Base-by-base conservation (phyloP, 306 rosid species). In the Prinsepia uniflora region DNA sequence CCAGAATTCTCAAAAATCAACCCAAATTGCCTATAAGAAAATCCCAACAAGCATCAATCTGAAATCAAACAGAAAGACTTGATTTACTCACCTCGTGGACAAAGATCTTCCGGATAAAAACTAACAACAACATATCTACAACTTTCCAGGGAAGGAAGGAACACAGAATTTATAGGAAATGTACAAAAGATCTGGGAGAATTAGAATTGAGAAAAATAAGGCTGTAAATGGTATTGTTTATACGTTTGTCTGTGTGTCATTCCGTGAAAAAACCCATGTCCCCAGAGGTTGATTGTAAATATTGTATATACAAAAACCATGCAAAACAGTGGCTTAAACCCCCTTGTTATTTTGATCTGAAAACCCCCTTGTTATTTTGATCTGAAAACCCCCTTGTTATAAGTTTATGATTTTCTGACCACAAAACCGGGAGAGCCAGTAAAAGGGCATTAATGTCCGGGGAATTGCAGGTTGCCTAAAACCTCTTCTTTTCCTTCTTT, bases 311-410 rank as follows among this genome's bases (percentile, higher is more conserved):
- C 79, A 76, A 82, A 83, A 67, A 59, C 43, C 54, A 50, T 47
- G 88, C 84, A 82, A 52, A 81, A 88, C 89, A 83, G 81, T 80
- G 75, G 74, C 90, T 80, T 87, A 86, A 59, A 91, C 80, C 90
- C 92, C 92, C 80, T 62, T 72, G 14, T 57, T 71, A 70, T 76
- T n/a, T n/a, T n/a, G n/a, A n/a, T n/a, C n/a, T n/a, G n/a, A n/a
- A n/a, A n/a, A n/a, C n/a, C n/a, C n/a, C n/a, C n/a, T n/a, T n/a
- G n/a, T n/a, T n/a, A n/a, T n/a, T n/a, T n/a, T n/a, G n/a, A n/a
- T n/a, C n/a, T n/a, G n/a, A n/a, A 86, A 59, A 91, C 80, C 90
- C 92, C 92, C 80, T 62, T 72, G 14, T 57, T 71, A 70, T 76
- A 34, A 46, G 42, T 62, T 14, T 61, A 10, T n/a, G 22, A 52